A percentile compares a stretch with the other conserved stretches of the same genome.
Evolutionary conservation across 306 rosid genomes (phyloP).

Genomic region (Castanospermum australe): DNA sequence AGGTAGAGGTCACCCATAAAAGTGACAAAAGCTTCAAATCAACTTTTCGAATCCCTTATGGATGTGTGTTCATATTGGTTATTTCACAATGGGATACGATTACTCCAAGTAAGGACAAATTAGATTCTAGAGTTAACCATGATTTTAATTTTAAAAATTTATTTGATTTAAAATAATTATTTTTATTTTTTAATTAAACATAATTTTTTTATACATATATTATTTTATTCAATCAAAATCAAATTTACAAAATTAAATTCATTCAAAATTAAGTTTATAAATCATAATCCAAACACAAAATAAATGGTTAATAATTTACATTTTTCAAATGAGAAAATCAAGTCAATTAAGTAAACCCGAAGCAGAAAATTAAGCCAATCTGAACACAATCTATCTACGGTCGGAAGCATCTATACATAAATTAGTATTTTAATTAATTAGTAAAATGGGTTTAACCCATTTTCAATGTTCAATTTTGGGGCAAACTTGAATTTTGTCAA

Average conservation of each 20-base stretch:
- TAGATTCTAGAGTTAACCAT: too few relatives aligned
- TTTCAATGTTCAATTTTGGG: neutral
- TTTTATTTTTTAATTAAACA: too few relatives aligned
- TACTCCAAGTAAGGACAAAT: too few relatives aligned
- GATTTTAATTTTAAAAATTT: too few relatives aligned
- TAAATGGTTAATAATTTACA: neutral
- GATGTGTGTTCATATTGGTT: constrained; percentile 19
- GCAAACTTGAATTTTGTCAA: neutral
- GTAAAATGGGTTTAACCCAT: neutral
- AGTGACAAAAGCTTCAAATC: neutral
- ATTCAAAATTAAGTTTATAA: too few relatives aligned
- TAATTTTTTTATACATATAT: too few relatives aligned
- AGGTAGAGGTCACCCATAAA: neutral
- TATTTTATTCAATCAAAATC: too few relatives aligned
- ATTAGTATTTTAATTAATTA: neutral
- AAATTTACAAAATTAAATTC: too few relatives aligned
- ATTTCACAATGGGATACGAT: neutral
- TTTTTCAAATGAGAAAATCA: neutral
- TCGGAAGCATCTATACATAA: neutral
- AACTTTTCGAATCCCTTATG: neutral
- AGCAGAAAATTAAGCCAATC: neutral
- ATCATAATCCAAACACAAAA: too few relatives aligned
- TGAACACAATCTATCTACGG: neutral
- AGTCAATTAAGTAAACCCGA: constrained; percentile 26
- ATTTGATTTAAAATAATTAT: too few relatives aligned